Evolutionary conservation across 169 alveolate genomes (phyloP).

Genomic region (Plasmodium chabaudi): DNA sequence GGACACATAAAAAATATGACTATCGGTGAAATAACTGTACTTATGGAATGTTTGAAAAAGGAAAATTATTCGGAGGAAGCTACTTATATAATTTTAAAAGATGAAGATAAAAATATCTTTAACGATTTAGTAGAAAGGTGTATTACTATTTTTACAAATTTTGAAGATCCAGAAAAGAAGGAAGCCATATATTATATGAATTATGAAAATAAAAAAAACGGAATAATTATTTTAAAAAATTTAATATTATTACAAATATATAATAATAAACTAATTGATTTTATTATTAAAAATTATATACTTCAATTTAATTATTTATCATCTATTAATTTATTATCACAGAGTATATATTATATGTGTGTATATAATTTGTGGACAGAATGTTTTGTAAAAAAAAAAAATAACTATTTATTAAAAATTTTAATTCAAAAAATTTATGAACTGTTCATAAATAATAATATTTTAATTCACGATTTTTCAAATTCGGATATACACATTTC

Average conservation of each 20-base stretch:
- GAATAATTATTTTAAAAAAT: slow-evolving; percentile 17
- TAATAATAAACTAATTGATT: slow-evolving; percentile 5
- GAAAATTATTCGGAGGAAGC: slow-evolving; percentile 43
- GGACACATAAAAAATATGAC: neutral
- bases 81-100: neutral
- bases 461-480: neutral
- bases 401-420: slow-evolving; percentile 8
- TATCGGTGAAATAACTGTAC: slow-evolving; percentile 17
- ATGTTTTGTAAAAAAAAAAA: neutral
- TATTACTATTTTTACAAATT: no score
- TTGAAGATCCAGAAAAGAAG: no score
- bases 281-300: slow-evolving; percentile 23
- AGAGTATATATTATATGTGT: slow-evolving; percentile 41
- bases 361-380: neutral
- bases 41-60: slow-evolving; percentile 28
- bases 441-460: slow-evolving; percentile 18
- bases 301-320: slow-evolving; percentile 3
- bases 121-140: slow-evolving; percentile 4
- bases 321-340: slow-evolving; percentile 22
- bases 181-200: no score
- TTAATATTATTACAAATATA: neutral
- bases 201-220: neutral
- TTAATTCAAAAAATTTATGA: slow-evolving; percentile 21
- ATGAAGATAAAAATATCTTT: neutral
- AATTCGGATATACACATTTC: neutral